phyloP scores from a whole-genome alignment of 345 rosid genomes.

The Turritis glabra region DNA sequence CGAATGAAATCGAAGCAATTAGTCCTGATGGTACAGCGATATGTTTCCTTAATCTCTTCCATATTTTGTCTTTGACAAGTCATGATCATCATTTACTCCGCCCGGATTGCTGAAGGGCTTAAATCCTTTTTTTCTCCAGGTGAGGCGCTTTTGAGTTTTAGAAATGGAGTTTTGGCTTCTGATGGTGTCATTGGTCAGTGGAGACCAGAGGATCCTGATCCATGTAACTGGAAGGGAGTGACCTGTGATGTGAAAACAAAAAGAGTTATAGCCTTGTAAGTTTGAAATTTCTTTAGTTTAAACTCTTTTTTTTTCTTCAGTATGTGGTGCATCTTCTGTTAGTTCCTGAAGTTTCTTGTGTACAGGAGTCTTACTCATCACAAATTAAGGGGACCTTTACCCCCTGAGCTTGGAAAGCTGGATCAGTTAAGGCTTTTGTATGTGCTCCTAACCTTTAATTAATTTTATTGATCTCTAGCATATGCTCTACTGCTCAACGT shows the following conservation, averaged over 20 bases:
- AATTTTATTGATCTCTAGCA: constrained; percentile 13
- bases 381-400: constrained; percentile 75
- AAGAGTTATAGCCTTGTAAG: constrained; percentile 85
- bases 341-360: constrained; percentile 19
- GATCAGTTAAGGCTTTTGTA: constrained; percentile 73
- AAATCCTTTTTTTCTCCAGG: constrained; percentile 47
- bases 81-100: constrained; percentile 36
- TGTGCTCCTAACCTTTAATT: constrained; percentile 36
- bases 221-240: constrained; percentile 95
- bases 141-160: constrained; percentile 83
- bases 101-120: constrained; percentile 30
- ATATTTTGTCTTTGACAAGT: constrained; percentile 46
- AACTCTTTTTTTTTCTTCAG: not conserved
- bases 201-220: constrained; percentile 98
- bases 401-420: constrained; percentile 86
- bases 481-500: constrained; percentile 31
- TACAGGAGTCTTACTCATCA: constrained; percentile 80
- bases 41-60: constrained; percentile 42
- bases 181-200: constrained; percentile 74
- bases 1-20: constrained; percentile 46
- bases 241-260: constrained; percentile 71
- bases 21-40: constrained; percentile 6
- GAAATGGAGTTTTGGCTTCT: constrained; percentile 59
- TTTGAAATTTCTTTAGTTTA: constrained; percentile 23
- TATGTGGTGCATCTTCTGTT: constrained; percentile 19